Evolutionary conservation across 2,329 filamentous ascomycete genomes (phyloP).

Genomic region (Macroventuria anomochaeta): DNA sequence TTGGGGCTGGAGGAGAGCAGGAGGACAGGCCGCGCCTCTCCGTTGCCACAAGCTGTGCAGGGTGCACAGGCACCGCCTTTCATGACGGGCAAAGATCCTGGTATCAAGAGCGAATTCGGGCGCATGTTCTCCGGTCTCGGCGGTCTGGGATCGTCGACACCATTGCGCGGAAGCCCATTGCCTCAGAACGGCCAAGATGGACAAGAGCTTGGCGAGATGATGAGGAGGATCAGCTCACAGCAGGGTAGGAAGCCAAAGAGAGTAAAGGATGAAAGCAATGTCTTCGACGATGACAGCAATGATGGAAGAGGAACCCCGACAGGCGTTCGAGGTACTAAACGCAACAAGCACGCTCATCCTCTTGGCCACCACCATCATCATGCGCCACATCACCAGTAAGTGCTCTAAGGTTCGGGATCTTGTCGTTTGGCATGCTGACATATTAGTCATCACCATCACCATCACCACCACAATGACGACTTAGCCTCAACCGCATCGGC

Average conservation of each 20-base stretch:
- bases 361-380: constrained; percentile 68
- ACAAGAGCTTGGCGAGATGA: constrained; percentile 39
- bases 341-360: constrained; percentile 54
- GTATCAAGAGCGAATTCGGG: constrained; percentile 93
- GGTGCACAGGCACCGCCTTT: constrained; percentile 83
- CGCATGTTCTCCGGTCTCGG: constrained; percentile 95
- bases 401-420: constrained; percentile 13
- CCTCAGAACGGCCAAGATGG: constrained; percentile 42
- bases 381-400: constrained; percentile 58
- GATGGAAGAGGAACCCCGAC: constrained; percentile 68
- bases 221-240: constrained; percentile 48
- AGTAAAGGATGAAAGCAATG: constrained; percentile 75
- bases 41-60: constrained; percentile 90
- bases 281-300: constrained; percentile 69
- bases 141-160: constrained; percentile 65
- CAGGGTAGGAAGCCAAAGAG: constrained; percentile 59
- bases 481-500: constrained; percentile 26
- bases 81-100: constrained; percentile 80
- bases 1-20: constrained; percentile 77
- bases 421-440: constrained; percentile 39
- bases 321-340: constrained; percentile 71
- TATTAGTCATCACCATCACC: constrained; percentile 64
- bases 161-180: constrained; percentile 60
- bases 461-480: constrained; percentile 62
- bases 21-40: constrained; percentile 82